Conservation (phyloP, 257 asterid species). For the Coffea canephora region DNA sequence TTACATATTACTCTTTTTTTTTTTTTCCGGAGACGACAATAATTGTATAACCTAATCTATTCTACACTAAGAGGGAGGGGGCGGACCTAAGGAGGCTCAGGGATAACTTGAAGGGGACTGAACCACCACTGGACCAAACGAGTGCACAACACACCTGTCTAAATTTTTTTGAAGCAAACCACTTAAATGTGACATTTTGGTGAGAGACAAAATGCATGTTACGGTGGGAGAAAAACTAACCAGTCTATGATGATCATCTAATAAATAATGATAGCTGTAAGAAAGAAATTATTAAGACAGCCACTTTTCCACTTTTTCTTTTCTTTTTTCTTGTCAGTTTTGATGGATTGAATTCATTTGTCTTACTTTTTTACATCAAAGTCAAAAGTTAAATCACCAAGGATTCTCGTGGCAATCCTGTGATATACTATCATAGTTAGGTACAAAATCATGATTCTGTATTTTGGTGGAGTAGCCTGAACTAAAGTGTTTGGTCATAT, state of each 20-base stretch:
- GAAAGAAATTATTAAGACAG: not conserved
- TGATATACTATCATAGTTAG: not conserved
- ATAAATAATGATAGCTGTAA: not conserved
- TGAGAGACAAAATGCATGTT: no score
- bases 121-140: no score
- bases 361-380: not conserved
- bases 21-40: no score
- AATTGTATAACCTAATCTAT: no score
- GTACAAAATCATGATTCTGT: not conserved
- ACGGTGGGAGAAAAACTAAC: not conserved
- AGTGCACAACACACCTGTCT: no score
- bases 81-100: no score
- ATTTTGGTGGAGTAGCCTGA: not conserved
- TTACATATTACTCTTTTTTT: not conserved
- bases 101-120: no score
- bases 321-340: not conserved
- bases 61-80: no score
- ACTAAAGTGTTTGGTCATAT: not conserved
- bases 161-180: no score
- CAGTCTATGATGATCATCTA: not conserved
- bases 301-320: not conserved
- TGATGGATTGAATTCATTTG: not conserved
- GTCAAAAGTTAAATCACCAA: slow-evolving; percentile 4
- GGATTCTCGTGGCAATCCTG: not conserved
- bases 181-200: no score